phyloP scores from a whole-genome alignment of 768 basidiomycete genomes.

The Boletus rufocinnamomeus region DNA sequence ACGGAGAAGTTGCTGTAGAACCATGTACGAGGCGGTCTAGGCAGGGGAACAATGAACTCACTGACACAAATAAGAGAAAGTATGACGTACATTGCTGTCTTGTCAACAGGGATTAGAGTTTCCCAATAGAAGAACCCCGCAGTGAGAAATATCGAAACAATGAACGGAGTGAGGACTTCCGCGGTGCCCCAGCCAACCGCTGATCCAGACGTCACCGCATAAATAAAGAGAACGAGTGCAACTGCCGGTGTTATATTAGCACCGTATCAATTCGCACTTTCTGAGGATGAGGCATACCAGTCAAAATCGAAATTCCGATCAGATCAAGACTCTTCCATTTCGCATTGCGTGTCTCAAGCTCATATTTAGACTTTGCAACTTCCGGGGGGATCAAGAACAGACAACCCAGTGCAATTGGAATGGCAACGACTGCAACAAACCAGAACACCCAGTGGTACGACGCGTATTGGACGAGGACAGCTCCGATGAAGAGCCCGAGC shows the following conservation, averaged over 20 bases:
- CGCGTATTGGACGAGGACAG: constrained; percentile 40
- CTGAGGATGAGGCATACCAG: constrained; percentile 25
- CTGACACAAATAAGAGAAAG: neutral
- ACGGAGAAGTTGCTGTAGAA: constrained; percentile 43
- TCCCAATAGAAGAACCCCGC: constrained; percentile 55
- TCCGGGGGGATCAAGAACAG: constrained; percentile 38
- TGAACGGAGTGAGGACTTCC: constrained; percentile 46
- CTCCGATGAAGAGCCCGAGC: constrained; percentile 45
- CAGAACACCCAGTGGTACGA: constrained; percentile 58
- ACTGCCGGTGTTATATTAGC: constrained; percentile 24
- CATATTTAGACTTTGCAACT: constrained; percentile 2
- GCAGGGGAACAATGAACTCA: neutral
- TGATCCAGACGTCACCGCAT: constrained; percentile 47
- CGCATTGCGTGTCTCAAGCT: neutral
- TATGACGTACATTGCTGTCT: constrained; percentile 43
- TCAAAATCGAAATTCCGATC: constrained; percentile 41
- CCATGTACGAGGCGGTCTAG: constrained; percentile 46
- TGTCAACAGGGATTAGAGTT: constrained; percentile 38
- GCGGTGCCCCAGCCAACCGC: constrained; percentile 50
- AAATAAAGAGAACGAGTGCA: constrained; percentile 42
- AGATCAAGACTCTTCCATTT: constrained; percentile 40
- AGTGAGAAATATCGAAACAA: constrained; percentile 44
- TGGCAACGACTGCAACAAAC: constrained; percentile 43
- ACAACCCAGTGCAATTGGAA: constrained; percentile 35
- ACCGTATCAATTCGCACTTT: neutral